phyloP scores from a whole-genome alignment of 495 filamentous ascomycete genomes.

The Lepraria neglecta region DNA sequence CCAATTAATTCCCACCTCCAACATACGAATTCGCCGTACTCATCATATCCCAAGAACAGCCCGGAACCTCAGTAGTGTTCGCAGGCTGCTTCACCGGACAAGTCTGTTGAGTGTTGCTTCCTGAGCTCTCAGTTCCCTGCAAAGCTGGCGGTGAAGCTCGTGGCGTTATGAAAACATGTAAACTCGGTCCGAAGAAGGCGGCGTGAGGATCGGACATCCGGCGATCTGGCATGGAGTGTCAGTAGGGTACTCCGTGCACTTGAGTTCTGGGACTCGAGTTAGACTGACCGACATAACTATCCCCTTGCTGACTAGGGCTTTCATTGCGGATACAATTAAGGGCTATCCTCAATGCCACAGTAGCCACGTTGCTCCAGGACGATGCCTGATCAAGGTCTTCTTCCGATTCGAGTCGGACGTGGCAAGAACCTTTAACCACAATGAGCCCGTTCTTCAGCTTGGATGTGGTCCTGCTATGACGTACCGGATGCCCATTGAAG shows the following conservation, averaged over 20 bases:
- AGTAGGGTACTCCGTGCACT: background rate
- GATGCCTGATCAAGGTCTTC: background rate
- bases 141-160: too few relatives aligned
- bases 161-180: background rate
- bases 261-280: background rate
- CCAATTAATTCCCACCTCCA: background rate
- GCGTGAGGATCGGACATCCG: background rate
- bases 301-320: background rate
- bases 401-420: background rate
- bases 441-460: background rate
- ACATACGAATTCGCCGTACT: background rate
- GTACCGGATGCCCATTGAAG: background rate
- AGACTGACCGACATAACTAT: background rate
- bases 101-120: background rate
- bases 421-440: background rate
- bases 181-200: background rate
- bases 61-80: background rate
- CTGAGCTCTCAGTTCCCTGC: background rate
- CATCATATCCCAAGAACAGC: slow-evolving; percentile 4
- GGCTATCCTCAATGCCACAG: background rate
- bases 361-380: background rate
- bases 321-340: background rate
- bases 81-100: background rate
- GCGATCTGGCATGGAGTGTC: background rate
- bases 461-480: background rate